Evolutionary conservation across 495 filamentous ascomycete species (phyloP), one percentile per base, ranked within the genome.

Genomic region (Xylaria flabelliformis): DNA sequence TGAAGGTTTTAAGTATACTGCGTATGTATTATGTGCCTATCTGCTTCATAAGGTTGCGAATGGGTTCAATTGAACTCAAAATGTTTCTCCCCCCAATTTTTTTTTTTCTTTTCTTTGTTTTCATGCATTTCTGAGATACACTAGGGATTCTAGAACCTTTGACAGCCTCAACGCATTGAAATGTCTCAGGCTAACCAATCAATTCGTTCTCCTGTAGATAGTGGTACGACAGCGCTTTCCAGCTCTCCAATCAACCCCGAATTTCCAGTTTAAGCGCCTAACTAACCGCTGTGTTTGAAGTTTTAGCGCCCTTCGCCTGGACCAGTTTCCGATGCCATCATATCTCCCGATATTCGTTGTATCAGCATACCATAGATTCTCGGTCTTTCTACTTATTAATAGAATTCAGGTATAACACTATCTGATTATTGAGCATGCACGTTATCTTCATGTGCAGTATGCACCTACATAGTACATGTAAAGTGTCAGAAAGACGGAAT

Each of bases 191-290:
- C 29, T 58, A 58, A 34, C 55, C 17, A 58, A 19, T 26, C 12
- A 34, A 59, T 59, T n/a, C 29, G 36, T 59, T 53, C 10, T 53
- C 8, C 8, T 53, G n/a, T n/a, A 13, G 51, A 55, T 51, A 56
- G 51, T 56, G 24, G 53, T 29, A 39, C 58, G 34, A 36, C 19
- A 10, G 17, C 58, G 3, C 7, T 61, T n/a, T 61, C 58, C 19
- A 61, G 34, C 58, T 61, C 58, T 19, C 58, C 58, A 64, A 42
- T 64, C 36, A 44, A 44, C 4, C 39, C 59, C 21, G 21, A 15
- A 39, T 26, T 64, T 64, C 7, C 24, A 39, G 21, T 2, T 42
- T 64, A 64, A 64, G 61, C 61, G 39, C 61, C 61, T 64, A 6
- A 19, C 61, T 42, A 44, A 41, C 36, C 19, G 34, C 59, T 62